Evolutionary conservation across 2,329 filamentous ascomycete species (phyloP).

Genomic region (Epichloe aotearoae): DNA sequence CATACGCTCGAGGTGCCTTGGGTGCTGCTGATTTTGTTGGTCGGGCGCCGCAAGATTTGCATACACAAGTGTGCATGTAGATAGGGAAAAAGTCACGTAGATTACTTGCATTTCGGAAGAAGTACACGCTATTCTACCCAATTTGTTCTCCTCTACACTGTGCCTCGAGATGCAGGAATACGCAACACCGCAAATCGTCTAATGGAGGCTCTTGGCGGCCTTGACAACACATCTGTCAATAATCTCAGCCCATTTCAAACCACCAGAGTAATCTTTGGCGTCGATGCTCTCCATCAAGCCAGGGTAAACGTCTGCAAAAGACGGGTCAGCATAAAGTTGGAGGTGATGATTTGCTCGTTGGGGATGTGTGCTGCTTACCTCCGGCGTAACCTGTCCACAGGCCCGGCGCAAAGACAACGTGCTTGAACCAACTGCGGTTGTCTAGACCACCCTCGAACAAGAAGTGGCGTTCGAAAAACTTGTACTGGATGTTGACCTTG

Average conservation of each 20-base stretch:
- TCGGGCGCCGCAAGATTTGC: too few relatives aligned
- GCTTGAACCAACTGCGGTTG: conserved; percentile 78
- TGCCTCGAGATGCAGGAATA: too few relatives aligned
- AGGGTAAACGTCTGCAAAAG: conserved; percentile 41
- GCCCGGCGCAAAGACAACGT: conserved; percentile 84
- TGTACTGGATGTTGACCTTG: conserved; percentile 66
- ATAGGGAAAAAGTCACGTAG: too few relatives aligned
- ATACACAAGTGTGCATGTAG: too few relatives aligned
- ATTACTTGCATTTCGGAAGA: neutral
- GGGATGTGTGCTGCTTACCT: conserved; percentile 29
- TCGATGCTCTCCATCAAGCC: conserved; percentile 51
- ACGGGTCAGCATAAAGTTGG: conserved; percentile 4
- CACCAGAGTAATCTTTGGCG: conserved; percentile 42
- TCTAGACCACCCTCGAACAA: conserved; percentile 66
- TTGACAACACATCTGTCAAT: conserved; percentile 37
- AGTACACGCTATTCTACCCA: neutral
- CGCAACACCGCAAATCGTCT: neutral
- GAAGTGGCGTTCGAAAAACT: conserved; percentile 70
- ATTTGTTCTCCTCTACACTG: neutral
- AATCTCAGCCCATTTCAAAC: conserved; percentile 45
- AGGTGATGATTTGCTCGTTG: neutral
- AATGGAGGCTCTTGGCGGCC: conserved; percentile 28
- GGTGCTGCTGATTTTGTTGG: too few relatives aligned
- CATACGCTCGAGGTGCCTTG: too few relatives aligned
- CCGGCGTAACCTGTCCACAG: conserved; percentile 86